Percentiles rank a stretch among this genome's conserved stretches.
phyloP scores from a whole-genome alignment of 768 basidiomycete species.

The Pleurotus tuber-regium region DNA sequence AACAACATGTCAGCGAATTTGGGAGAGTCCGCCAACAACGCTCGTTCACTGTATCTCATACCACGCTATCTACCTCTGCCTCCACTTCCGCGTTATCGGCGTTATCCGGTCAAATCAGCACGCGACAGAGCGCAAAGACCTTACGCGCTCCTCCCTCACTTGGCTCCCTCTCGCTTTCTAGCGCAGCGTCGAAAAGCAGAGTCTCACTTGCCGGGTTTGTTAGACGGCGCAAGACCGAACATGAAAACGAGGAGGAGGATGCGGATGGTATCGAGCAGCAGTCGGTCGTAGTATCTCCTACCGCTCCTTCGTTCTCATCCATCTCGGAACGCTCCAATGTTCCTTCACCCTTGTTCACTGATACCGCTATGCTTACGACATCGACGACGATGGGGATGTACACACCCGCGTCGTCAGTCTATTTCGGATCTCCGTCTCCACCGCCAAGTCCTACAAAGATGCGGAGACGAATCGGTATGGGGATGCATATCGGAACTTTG shows the following conservation, averaged over 20 bases:
- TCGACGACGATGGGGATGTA: not conserved
- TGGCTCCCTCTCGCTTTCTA: no score
- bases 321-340: no score
- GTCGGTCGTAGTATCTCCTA: no score
- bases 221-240: no score
- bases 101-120: no score
- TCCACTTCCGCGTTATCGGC: not conserved
- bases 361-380: not conserved
- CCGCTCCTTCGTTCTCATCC: no score
- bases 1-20: not conserved
- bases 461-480: not conserved
- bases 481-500: not conserved
- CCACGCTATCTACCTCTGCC: not conserved
- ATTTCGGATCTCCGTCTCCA: not conserved
- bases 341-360: no score
- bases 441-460: not conserved
- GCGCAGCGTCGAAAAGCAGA: no score
- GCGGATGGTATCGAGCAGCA: no score
- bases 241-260: not conserved
- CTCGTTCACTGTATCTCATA: not conserved
- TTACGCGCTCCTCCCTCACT: no score
- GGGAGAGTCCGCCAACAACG: not conserved
- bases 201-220: no score
- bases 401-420: not conserved
- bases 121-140: no score